Percentiles rank a stretch among this genome's conserved stretches.
These are phyloP conservation scores for Daldinia caldariorum DNA, from an alignment of 495 filamentous ascomycete species.

Conservation along the genomic window DNA sequence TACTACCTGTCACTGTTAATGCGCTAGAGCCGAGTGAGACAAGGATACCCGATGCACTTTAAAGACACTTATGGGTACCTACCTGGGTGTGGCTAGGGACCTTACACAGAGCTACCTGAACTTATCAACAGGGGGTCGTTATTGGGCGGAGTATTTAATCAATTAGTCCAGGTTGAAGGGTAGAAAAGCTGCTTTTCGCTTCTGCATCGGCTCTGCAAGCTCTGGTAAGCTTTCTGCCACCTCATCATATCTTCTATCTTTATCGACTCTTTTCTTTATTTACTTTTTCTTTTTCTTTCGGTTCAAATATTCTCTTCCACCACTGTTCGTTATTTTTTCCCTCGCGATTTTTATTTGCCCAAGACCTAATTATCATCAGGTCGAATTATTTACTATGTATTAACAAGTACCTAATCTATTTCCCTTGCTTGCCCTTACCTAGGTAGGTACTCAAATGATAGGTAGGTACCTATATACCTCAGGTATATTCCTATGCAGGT, in stretches of 20 bases:
- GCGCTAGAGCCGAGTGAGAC: slow-evolving; percentile 14
- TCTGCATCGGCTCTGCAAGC: slow-evolving; percentile 38
- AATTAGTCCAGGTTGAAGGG: slow-evolving; percentile 18
- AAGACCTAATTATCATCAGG: neutral
- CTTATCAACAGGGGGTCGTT: slow-evolving; percentile 26
- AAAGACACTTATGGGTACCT: slow-evolving; percentile 31
- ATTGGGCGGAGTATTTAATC: slow-evolving; percentile 43
- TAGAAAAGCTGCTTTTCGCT: slow-evolving; percentile 29
- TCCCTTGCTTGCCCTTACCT: no score
- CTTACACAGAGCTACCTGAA: slow-evolving; percentile 21
- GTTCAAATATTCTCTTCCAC: neutral
- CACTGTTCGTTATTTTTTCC: neutral
- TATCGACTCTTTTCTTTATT: neutral
- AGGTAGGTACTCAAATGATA: neutral
- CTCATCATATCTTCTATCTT: slow-evolving; percentile 25
- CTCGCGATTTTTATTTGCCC: no score
- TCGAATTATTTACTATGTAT: neutral
- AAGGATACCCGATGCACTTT: slow-evolving; percentile 31
- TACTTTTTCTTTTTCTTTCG: neutral
- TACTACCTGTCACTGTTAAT: slow-evolving; percentile 21
- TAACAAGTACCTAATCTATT: neutral
- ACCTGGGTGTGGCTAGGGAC: slow-evolving; percentile 31
- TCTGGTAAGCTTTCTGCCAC: slow-evolving; percentile 34
- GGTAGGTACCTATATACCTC: neutral
- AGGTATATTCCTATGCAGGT: neutral